Conservation (phyloP, 2,329 filamentous ascomycete genomes). For the Hypoxylon sp. region DNA sequence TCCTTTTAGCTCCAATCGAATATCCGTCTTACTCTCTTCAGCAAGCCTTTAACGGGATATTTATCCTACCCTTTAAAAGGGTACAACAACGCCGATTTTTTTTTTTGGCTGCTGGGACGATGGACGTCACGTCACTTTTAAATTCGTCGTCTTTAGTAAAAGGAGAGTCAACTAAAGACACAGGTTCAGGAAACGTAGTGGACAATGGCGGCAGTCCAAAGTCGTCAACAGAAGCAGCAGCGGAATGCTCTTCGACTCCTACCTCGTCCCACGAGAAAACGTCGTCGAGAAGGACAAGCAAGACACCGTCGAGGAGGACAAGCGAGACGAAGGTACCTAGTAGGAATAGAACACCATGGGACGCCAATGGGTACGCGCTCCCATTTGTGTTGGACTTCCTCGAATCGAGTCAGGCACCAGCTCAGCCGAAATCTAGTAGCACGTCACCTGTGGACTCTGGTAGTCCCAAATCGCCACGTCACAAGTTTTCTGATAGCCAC, state of each 20-base stretch:
- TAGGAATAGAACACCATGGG: slow-evolving; percentile 59
- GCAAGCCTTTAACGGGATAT: neutral
- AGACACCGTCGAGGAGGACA: slow-evolving; percentile 35
- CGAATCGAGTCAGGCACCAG: slow-evolving; percentile 44
- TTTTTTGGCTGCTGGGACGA: slow-evolving; percentile 39
- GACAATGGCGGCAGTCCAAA: slow-evolving; percentile 34
- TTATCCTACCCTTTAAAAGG: too few species aligned
- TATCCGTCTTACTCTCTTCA: too few species aligned
- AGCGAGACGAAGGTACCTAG: slow-evolving; percentile 45
- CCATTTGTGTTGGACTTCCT: slow-evolving; percentile 53
- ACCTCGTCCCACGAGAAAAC: too few species aligned
- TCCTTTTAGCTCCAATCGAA: too few species aligned
- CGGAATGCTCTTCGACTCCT: slow-evolving; percentile 40
- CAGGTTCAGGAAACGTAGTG: slow-evolving; percentile 27
- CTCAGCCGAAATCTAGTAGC: slow-evolving; percentile 38
- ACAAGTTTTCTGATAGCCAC: slow-evolving; percentile 60
- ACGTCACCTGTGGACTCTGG: slow-evolving; percentile 38
- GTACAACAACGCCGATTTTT: too few species aligned
- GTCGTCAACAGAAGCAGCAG: slow-evolving; percentile 38
- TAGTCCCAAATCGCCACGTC: slow-evolving; percentile 50
- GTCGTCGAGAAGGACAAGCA: slow-evolving; percentile 36
- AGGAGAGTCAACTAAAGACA: slow-evolving; percentile 23
- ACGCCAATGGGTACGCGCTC: slow-evolving; percentile 59
- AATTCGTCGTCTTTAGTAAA: slow-evolving; percentile 48
- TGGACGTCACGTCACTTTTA: slow-evolving; percentile 55